phyloP scores from a whole-genome alignment of 148 eudicot species.

The Rhododendron kiyosumense region DNA sequence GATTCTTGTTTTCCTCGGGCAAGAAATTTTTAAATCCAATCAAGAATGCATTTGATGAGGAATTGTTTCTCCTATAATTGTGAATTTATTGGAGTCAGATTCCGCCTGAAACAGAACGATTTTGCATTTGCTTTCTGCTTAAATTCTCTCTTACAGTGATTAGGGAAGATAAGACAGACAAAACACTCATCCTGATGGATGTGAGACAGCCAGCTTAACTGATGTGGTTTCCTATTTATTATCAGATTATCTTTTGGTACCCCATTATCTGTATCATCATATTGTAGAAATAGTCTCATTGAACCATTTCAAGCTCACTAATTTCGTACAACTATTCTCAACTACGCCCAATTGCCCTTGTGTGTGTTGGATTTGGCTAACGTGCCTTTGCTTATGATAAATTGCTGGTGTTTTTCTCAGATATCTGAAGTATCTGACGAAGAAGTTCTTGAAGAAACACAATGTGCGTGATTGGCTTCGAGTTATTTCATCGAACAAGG shows the following conservation, averaged over 20 bases:
- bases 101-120: neutral
- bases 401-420: slow-evolving; percentile 16
- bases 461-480: slow-evolving; percentile 64
- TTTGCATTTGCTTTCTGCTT: neutral
- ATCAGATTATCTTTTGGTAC: neutral
- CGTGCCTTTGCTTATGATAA: neutral
- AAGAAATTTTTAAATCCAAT: neutral
- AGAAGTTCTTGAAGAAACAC: slow-evolving; percentile 65
- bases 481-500: slow-evolving; percentile 61
- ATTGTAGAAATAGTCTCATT: neutral
- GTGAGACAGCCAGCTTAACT: neutral
- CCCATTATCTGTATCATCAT: neutral
- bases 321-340: neutral
- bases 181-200: neutral
- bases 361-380: neutral
- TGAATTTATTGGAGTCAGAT: neutral
- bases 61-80: neutral
- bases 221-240: neutral
- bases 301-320: neutral
- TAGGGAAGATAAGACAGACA: neutral
- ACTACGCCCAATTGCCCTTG: neutral
- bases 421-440: slow-evolving; percentile 59
- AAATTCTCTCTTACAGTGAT: neutral
- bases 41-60: neutral
- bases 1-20: neutral